phyloP scores from a whole-genome alignment of 2,329 filamentous ascomycete genomes.

The Cladosporium sp. region DNA sequence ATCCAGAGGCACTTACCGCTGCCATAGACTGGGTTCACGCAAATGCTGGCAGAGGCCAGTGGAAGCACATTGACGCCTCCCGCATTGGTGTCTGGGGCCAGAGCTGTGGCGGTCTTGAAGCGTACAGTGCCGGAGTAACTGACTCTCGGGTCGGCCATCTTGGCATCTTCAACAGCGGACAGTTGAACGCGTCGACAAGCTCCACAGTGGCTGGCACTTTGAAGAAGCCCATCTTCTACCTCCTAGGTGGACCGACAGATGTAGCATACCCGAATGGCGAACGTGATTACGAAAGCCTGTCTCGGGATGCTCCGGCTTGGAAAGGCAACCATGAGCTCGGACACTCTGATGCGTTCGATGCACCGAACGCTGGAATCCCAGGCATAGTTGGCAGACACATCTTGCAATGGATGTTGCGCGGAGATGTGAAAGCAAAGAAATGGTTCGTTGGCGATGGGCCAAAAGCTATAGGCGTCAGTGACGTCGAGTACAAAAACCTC shows the following conservation, averaged over 20 bases:
- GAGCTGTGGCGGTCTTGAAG: background rate
- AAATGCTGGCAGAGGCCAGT: background rate
- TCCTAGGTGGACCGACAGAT: background rate
- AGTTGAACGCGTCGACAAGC: background rate
- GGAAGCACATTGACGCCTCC: background rate
- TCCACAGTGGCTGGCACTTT: background rate
- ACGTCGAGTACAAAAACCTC: background rate
- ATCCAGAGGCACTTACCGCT: background rate
- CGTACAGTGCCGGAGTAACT: background rate
- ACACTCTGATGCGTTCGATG: background rate
- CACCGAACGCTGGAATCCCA: background rate
- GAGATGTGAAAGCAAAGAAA: background rate
- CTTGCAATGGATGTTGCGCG: background rate
- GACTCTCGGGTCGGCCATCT: background rate
- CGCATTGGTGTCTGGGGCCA: constrained; percentile 2
- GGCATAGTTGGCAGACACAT: background rate
- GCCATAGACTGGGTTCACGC: background rate
- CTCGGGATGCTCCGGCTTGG: background rate
- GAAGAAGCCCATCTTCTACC: background rate
- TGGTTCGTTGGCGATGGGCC: background rate
- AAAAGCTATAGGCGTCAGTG: background rate
- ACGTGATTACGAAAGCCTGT: background rate
- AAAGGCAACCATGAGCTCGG: background rate
- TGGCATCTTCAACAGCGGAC: background rate
- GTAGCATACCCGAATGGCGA: background rate